Base-by-base conservation (phyloP, 305 asterid species). In the Ilex paraguariensis region DNA sequence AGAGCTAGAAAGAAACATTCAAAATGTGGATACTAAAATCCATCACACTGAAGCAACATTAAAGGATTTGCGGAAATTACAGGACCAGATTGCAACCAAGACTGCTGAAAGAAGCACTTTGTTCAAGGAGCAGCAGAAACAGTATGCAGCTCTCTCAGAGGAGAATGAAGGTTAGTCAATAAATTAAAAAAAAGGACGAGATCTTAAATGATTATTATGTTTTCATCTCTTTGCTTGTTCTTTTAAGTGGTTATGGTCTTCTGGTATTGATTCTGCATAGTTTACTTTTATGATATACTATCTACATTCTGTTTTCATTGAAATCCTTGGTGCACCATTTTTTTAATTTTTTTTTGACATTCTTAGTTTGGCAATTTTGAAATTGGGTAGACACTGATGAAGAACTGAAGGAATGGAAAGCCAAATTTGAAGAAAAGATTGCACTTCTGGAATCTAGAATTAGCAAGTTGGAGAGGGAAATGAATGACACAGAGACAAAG, bases 51-150 rank as follows among this genome's bases (percentile, higher is more conserved):
- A 90, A 75, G 73, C 70, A 14, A 76, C 72, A 32, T 60, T 82
- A 88, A 84, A 93, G 83, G 90, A 90, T 68, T 70, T 90, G 54
- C 74, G 73, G 51, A 80, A 79, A 65, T 70, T 90, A 71, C 80
- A 84, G 76, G 82, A 75, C 70, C 82, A 81, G 75, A 77, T 87
- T 75, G 80, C 90, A 55, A 70, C 86, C 67, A 87, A 82, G 79
- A 74, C 90, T 9, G 98, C 95, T 73, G 94, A 93, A 82, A 82
- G 98, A 77, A 90, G 80, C 77, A 87, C 96, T 67, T 81, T 85
- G 79, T 74, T 67, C 63, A 89, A 85, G 77, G 95, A 84, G 73
- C 68, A 70, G 63, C 77, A 85, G 82, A 86, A 66, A 56, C 91
- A 83, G 67, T 75, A 79, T 73, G 81, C 79, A n/a, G 90, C 84